These are phyloP conservation scores for Diaporthe citrichinensis DNA, from an alignment of 2,329 filamentous ascomycete genomes.

Conservation along the genomic window DNA sequence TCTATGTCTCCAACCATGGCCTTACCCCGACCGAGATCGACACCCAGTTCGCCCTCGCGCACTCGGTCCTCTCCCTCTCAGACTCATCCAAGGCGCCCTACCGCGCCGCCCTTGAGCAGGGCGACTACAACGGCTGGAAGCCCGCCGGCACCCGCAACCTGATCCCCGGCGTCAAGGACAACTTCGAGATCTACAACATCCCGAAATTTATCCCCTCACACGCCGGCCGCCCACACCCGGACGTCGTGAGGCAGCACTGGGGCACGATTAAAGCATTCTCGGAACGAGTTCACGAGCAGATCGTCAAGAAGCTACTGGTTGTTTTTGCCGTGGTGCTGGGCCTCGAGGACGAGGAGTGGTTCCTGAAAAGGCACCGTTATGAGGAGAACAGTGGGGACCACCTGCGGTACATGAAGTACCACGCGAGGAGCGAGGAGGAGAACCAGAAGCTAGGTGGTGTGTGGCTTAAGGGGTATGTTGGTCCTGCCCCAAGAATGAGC, in stretches of 20 bases:
- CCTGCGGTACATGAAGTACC: slow-evolving; percentile 72
- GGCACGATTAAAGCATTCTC: slow-evolving; percentile 69
- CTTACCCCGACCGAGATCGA: slow-evolving; percentile 69
- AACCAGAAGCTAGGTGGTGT: slow-evolving; percentile 49
- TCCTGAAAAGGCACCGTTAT: slow-evolving; percentile 69
- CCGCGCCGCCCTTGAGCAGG: slow-evolving; percentile 56
- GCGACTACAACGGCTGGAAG: slow-evolving; percentile 67
- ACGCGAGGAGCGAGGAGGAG: slow-evolving; percentile 59
- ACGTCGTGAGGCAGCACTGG: slow-evolving; percentile 62
- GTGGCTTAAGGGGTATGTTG: slow-evolving; percentile 51
- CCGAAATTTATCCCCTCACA: slow-evolving; percentile 68
- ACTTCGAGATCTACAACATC: slow-evolving; percentile 72
- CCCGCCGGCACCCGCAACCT: slow-evolving; percentile 54
- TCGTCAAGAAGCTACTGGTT: slow-evolving; percentile 67
- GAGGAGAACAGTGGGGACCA: slow-evolving; percentile 68
- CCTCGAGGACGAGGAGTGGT: slow-evolving; percentile 68
- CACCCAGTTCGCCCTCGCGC: slow-evolving; percentile 68
- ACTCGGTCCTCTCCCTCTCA: slow-evolving; percentile 63
- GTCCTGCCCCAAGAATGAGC: too few species aligned
- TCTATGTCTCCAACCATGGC: slow-evolving; percentile 71
- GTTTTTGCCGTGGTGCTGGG: slow-evolving; percentile 72
- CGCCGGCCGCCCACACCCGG: slow-evolving; percentile 58
- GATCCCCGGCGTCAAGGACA: slow-evolving; percentile 60
- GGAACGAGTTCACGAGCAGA: slow-evolving; percentile 55
- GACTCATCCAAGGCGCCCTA: slow-evolving; percentile 69